Conservation (phyloP, 495 filamentous ascomycete genomes). For the Aspergillus nidulans region DNA sequence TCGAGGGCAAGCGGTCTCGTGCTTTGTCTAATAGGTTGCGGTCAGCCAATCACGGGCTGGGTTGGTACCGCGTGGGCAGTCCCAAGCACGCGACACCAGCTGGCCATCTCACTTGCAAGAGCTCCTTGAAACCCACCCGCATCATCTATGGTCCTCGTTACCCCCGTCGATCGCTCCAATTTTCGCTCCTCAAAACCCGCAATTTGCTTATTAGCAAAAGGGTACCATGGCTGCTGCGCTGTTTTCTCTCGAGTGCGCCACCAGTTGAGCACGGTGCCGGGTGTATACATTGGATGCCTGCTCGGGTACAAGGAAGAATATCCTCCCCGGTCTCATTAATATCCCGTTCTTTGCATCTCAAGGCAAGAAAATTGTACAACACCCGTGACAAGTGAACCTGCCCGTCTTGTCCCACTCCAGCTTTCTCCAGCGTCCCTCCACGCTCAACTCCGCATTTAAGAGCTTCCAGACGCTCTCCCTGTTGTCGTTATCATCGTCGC, state of each 20-base stretch:
- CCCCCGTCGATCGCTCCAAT: conserved; percentile 18
- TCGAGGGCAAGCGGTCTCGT: conserved; percentile 19
- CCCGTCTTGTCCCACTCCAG: not conserved
- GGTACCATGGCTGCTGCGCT: conserved; percentile 6
- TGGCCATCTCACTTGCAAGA: not conserved
- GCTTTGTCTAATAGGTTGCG: conserved; percentile 15
- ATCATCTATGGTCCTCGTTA: not conserved
- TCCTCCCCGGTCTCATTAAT: not conserved
- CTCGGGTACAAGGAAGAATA: not conserved
- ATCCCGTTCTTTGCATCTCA: not conserved
- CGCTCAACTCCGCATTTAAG: conserved; percentile 5
- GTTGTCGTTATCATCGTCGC: too few relatives aligned
- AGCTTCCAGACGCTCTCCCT: not conserved
- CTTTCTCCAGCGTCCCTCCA: conserved; percentile 4
- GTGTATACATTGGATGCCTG: conserved; percentile 1
- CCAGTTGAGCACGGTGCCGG: conserved; percentile 1
- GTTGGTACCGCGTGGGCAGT: conserved; percentile 31
- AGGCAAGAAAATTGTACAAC: not conserved
- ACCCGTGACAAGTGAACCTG: not conserved
- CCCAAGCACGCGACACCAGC: conserved; percentile 45
- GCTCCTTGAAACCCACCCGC: conserved; percentile 13
- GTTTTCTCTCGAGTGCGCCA: conserved; percentile 7
- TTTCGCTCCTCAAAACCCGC: not conserved
- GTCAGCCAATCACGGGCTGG: conserved; percentile 27
- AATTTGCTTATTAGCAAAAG: not conserved